Evolutionary conservation across 768 basidiomycete genomes (phyloP).

Genomic region (Atractiella rhizophila): DNA sequence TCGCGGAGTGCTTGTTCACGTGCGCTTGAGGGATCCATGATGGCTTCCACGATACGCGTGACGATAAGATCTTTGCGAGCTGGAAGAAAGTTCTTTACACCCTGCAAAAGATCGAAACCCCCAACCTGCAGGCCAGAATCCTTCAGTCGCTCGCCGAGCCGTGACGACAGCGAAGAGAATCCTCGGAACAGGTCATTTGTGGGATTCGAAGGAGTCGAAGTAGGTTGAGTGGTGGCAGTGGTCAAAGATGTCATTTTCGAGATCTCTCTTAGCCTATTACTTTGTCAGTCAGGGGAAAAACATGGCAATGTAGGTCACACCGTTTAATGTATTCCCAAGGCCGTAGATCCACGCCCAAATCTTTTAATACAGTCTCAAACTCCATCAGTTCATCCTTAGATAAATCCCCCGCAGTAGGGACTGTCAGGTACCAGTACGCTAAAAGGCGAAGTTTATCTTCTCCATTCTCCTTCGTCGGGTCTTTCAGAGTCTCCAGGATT

Average conservation of each 20-base stretch:
- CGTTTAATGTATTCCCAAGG: constrained; percentile 76
- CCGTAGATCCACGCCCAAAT: constrained; percentile 43
- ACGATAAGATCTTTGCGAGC: constrained; percentile 78
- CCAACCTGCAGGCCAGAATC: constrained; percentile 47
- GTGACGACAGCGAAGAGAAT: constrained; percentile 37
- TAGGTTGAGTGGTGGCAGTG: constrained; percentile 28
- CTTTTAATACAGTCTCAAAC: constrained; percentile 62
- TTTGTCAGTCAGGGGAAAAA: background rate
- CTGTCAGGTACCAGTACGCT: constrained; percentile 81
- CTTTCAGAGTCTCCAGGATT: constrained; percentile 66
- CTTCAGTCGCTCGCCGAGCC: constrained; percentile 80
- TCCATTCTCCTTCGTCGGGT: constrained; percentile 39
- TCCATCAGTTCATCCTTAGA: constrained; percentile 71
- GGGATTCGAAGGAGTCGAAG: constrained; percentile 24
- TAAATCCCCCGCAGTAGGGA: constrained; percentile 42
- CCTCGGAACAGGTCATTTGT: constrained; percentile 79
- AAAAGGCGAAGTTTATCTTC: constrained; percentile 82
- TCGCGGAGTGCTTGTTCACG: constrained; percentile 84
- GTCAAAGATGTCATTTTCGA: constrained; percentile 63
- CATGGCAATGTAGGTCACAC: constrained; percentile 13
- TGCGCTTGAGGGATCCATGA: constrained; percentile 89
- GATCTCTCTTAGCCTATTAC: constrained; percentile 51
- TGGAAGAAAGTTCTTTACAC: constrained; percentile 92
- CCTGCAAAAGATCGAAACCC: constrained; percentile 82
- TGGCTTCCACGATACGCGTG: constrained; percentile 74